These are phyloP conservation scores for Magnolia sinica DNA, from an alignment of 164 flowering plant genomes.

Conservation along the genomic window DNA sequence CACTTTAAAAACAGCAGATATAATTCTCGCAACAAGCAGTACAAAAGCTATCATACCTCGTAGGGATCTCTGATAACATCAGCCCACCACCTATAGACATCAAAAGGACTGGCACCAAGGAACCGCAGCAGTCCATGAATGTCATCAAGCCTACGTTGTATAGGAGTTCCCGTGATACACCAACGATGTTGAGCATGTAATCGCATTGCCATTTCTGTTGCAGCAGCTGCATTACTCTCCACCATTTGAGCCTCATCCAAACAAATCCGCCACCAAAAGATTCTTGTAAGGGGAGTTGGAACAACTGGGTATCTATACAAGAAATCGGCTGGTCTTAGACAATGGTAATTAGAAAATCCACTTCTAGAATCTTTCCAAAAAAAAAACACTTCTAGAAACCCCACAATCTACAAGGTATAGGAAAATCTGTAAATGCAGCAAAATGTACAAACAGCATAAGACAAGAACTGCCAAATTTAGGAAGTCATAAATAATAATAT, in stretches of 20 bases:
- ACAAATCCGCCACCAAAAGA: conserved; percentile 96
- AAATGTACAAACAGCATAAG: too few species aligned
- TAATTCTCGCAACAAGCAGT: neutral
- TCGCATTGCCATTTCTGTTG: conserved; percentile 92
- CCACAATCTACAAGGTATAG: neutral
- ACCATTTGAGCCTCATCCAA: conserved; percentile 99
- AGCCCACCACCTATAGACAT: conserved; percentile 80
- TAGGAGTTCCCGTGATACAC: conserved; percentile 98
- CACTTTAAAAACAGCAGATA: neutral
- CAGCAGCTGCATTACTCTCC: conserved; percentile 80
- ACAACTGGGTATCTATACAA: conserved; percentile 81
- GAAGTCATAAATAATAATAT: neutral
- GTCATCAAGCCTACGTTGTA: conserved; percentile 89
- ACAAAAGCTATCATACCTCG: conserved; percentile 49
- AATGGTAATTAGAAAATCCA: neutral
- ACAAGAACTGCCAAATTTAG: neutral
- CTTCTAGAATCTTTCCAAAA: neutral
- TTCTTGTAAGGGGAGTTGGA: conserved; percentile 83
- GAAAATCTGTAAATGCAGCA: neutral
- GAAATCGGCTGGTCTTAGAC: neutral
- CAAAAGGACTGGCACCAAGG: conserved; percentile 69
- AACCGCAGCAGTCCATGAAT: conserved; percentile 83
- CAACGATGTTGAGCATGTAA: conserved; percentile 73
- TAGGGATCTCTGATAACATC: conserved; percentile 86
- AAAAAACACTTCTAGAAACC: neutral